Conservation (phyloP, 2,329 filamentous ascomycete species). For the Cercospora beticola region DNA sequence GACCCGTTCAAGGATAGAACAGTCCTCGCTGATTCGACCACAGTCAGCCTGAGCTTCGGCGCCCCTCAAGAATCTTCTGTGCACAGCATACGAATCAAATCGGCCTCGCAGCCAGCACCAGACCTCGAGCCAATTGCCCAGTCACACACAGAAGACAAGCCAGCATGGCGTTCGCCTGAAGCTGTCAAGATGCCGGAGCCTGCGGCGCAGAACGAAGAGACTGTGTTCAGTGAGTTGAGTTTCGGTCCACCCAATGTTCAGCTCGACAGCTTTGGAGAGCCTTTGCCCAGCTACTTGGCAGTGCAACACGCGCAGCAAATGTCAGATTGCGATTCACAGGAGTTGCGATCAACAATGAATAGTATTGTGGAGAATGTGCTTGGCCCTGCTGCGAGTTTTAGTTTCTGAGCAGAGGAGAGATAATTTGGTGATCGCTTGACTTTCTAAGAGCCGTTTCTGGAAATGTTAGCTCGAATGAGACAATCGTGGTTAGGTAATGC, state of each 20-base stretch:
- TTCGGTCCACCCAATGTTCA: conserved; percentile 11
- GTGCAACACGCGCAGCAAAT: not conserved
- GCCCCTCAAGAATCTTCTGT: not conserved
- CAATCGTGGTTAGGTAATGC: not conserved
- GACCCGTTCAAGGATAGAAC: not conserved
- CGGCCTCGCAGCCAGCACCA: not conserved
- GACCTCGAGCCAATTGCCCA: not conserved
- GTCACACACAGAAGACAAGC: not conserved
- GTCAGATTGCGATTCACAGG: conserved; percentile 14
- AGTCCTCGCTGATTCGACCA: not conserved
- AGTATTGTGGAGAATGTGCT: conserved; percentile 12
- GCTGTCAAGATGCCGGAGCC: not conserved
- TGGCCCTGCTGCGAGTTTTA: conserved; percentile 12
- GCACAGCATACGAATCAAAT: not conserved
- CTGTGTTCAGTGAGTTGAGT: not conserved
- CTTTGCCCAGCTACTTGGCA: conserved; percentile 7
- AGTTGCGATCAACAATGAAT: conserved; percentile 12
- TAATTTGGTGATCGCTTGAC: not conserved
- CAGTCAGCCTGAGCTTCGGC: conserved; percentile 6
- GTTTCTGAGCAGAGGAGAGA: conserved; percentile 5
- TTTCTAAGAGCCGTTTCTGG: not conserved
- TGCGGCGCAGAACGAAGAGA: not conserved
- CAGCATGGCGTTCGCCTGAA: not conserved
- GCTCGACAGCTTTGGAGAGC: not conserved
- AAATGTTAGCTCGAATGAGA: not conserved